Base-by-base conservation (phyloP, 2,329 filamentous ascomycete species). In the Aspergillus niger region DNA sequence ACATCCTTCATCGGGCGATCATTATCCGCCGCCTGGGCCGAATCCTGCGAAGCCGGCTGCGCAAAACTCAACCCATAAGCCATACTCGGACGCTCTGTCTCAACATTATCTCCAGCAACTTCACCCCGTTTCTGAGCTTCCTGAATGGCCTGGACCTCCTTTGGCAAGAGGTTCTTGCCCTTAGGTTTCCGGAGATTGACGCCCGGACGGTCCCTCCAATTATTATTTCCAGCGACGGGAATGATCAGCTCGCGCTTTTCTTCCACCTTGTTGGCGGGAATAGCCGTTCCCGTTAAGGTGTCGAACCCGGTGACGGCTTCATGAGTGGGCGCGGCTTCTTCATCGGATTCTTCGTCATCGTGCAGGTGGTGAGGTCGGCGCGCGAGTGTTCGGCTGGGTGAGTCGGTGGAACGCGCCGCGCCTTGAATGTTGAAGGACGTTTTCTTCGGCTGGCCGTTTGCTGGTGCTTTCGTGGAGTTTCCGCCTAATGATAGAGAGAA, bases 191-290 rank as follows among this genome's bases (percentile, higher is more conserved):
- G 86, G 57, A 72, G 3, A 10, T 50, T 76, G 2, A 67, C 63
- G 3, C 75, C 71, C 4, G 74, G 66, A 6, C 76, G 70, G 59
- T 79, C 73, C 54, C 76, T 73, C 64, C 92, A 88, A 80, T 98
- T 95, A 74, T 97, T 97, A 72, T 86, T 88, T 70, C 88, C 91
- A 77, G 91, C 90, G 62, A 92, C 90, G 71, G 91, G 89, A 32
- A 86, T 86, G 71, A 94, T 92, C 80, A 92, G 86, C 65, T 89
- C 86, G 70, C 89, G 81, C 41, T 77, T 76, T 80, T 81, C 68
- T 70, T 80, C 63, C 63, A 77, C 63, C 7, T 68, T 63, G 78
- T 86, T 60, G 75, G 67, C 70, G 3, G 72, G 67, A 43, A 80
- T 76, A 3, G 73, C 76, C 22, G 69, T 74, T 20, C 77, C 77